Base-by-base conservation (phyloP, 176 grass and related monocot species). In the Musa troglodytarum region DNA sequence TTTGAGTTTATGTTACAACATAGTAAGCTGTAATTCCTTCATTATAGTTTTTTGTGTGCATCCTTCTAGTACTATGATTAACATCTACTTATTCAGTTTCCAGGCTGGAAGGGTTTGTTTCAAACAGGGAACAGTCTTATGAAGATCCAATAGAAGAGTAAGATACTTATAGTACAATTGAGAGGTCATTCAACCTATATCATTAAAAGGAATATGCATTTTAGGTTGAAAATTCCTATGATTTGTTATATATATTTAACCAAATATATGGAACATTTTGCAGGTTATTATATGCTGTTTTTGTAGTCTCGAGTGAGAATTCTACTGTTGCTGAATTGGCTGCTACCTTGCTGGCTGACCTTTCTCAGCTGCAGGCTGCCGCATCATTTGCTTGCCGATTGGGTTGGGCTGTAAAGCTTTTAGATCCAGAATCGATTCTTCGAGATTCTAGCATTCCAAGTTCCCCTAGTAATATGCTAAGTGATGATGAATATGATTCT, bases 141-240 rank as follows among this genome's bases (percentile, higher is more conserved):
- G 95, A 98, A 85, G 90, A 98, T 73, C 95, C 95, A 63, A 98
- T 98, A 76, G 95, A 98, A 86, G 95, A 94, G 95, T 98, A 93
- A 91, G 86, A 80, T 89, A 58, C 2, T 64, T 50, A 20, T 20
- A 63, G 28, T 61, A 50, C 19, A 63, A 55, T 23, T 13, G 15
- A 72, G 78, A 65, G 49, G 53, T 65, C 73, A 7, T 19, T 28
- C 16, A 52, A 26, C 53, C 2, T 62, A 59, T 53, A 50, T 11
- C 17, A 62, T 73, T 11, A 26, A 72, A 57, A 15, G 11, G 56
- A 43, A 43, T 43, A 43, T 50, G 25, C 7, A 17, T 66, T 82
- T 3, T 10, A 75, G 10, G 29, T 66, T 56, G 13, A 52, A 71
- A 71, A 17, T 71, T 81, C 11, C 63, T 67, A 43, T 43, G 4